Conservation (phyloP, 176 grass and related monocot genomes). For the Eleusine indica region DNA sequence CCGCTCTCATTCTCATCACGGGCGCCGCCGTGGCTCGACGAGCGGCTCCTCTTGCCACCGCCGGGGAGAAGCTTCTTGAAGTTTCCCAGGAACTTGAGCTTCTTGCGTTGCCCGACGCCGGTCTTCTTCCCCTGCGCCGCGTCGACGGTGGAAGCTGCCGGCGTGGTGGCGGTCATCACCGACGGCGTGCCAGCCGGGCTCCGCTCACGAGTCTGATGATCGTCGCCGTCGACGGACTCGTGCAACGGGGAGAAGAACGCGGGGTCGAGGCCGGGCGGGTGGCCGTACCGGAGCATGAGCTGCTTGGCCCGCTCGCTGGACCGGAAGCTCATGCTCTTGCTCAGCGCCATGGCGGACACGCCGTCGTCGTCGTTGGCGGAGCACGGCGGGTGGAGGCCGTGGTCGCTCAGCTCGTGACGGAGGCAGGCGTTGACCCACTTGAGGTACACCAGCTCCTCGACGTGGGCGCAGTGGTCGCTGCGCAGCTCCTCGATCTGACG, state of each 20-base stretch:
- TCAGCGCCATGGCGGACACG: constrained; percentile 62
- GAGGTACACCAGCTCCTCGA: constrained; percentile 92
- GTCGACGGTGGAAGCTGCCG: no score
- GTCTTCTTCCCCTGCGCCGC: constrained; percentile 14
- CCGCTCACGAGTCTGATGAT: not conserved
- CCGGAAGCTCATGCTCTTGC: constrained; percentile 69
- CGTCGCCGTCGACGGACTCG: constrained; percentile 29
- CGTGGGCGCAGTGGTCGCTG: constrained; percentile 57
- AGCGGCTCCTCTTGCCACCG: not conserved
- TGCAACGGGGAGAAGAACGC: constrained; percentile 41
- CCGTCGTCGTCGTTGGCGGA: not conserved
- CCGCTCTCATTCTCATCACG: not conserved
- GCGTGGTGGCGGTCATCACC: not conserved
- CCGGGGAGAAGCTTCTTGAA: constrained; percentile 71
- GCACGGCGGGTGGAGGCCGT: constrained; percentile 21
- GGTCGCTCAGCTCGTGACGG: constrained; percentile 65
- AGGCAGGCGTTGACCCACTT: constrained; percentile 91
- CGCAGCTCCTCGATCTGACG: constrained; percentile 72
- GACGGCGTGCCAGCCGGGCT: not conserved
- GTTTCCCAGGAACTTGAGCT: constrained; percentile 65
- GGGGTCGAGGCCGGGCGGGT: constrained; percentile 40
- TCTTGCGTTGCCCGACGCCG: constrained; percentile 41
- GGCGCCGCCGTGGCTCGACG: constrained; percentile 1
- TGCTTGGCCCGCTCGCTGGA: constrained; percentile 75
- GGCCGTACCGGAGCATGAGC: constrained; percentile 71